Evolutionary conservation across 1,284 basidiomycete species (phyloP), one percentile per base, ranked within the genome.

Genomic region (Ceratobasidium sp.): DNA sequence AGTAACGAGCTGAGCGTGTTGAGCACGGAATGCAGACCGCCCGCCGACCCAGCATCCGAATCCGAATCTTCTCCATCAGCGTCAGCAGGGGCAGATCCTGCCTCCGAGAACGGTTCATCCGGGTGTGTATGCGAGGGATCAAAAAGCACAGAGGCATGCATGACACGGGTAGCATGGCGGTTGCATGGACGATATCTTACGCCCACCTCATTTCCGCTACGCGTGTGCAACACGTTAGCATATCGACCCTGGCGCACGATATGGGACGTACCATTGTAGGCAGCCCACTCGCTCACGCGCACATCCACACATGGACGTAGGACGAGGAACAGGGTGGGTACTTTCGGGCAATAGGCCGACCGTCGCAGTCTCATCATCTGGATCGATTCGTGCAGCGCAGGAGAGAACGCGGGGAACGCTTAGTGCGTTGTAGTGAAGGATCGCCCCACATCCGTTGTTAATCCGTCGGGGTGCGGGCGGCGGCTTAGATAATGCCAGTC

Each of bases 121-220:
- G 43, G 64, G 26, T 67, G 64, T 8, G 64, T 67, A 41, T 50
- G 64, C 23, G 49, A 26, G 21, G 64, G 64, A 50, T 67, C 52
- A 23, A 67, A 67, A 30, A 67, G 64, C 23, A 67, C 64, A 28
- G 64, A 67, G 9, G 64, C 64, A 21, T 35, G 64, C 26, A 54
- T 50, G n/a, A 67, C 50, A 21, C 64, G 64, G 38, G 50, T 38
- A n/a, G 52, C 43, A 38, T 67, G 64, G 47, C 49, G 49, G 16
- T 35, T 38, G 64, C 64, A 67, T 16, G 64, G 64, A 21, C 64
- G 64, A 38, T 67, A 67, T 8, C 50, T 49, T 52, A 67, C 64
- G 50, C 64, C 64, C 26, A 67, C 64, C 54, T 67, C 64, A 32
- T 55, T 67, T n/a, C 64, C 64, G 41, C 64, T 67, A 23, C 4